Evolutionary conservation across 495 filamentous ascomycete genomes (phyloP).

Genomic region (Hypomontagnella monticulosa): DNA sequence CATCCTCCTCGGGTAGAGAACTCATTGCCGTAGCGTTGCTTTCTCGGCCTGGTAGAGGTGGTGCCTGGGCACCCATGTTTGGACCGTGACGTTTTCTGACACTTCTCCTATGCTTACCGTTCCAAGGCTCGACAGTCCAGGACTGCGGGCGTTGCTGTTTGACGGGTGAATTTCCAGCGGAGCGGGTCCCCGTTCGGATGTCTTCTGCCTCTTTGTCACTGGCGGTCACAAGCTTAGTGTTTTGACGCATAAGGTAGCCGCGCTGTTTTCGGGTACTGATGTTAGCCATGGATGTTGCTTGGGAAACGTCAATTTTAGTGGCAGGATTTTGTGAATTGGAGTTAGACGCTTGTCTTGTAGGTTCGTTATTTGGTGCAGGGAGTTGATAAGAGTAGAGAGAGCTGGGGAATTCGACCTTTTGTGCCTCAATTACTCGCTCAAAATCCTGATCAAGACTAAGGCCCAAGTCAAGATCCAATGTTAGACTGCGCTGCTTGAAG

Average conservation of each 20-base stretch:
- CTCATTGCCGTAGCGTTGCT: slow-evolving; percentile 74
- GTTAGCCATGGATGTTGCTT: slow-evolving; percentile 64
- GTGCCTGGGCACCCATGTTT: slow-evolving; percentile 65
- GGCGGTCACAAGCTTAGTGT: slow-evolving; percentile 95
- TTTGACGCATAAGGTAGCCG: slow-evolving; percentile 98
- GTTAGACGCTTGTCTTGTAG: slow-evolving; percentile 38
- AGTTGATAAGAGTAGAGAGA: slow-evolving; percentile 47
- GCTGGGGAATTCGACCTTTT: slow-evolving; percentile 85
- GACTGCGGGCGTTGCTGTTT: slow-evolving; percentile 78
- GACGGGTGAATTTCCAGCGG: slow-evolving; percentile 75
- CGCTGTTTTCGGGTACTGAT: slow-evolving; percentile 72
- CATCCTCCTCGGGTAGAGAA: slow-evolving; percentile 65
- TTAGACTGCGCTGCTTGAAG: slow-evolving; percentile 66
- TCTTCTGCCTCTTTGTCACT: slow-evolving; percentile 70
- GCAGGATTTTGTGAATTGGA: slow-evolving; percentile 11
- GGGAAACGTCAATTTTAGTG: slow-evolving; percentile 5
- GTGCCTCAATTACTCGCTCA: slow-evolving; percentile 92
- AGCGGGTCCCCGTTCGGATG: slow-evolving; percentile 62
- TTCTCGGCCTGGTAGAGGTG: slow-evolving; percentile 88
- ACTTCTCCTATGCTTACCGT: slow-evolving; percentile 73
- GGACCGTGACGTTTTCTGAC: slow-evolving; percentile 66
- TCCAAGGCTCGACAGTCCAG: slow-evolving; percentile 98
- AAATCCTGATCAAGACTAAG: slow-evolving; percentile 91
- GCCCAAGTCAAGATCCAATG: slow-evolving; percentile 82
- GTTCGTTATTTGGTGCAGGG: slow-evolving; percentile 15